Conservation (phyloP, 2,329 filamentous ascomycete genomes). For the Rasamsonia emersonii region DNA sequence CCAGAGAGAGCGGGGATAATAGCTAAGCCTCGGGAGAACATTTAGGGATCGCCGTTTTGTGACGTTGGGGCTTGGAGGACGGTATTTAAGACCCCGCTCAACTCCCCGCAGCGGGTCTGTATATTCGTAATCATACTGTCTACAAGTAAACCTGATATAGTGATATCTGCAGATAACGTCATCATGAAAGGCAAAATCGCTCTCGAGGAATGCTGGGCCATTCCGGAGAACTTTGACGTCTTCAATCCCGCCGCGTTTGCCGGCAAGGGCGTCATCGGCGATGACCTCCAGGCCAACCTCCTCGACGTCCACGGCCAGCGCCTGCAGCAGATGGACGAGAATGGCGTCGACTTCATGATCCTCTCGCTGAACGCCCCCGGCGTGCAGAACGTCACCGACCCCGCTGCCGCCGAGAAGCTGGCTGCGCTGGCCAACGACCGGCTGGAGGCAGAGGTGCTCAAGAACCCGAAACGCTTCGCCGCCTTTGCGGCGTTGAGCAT, state of each 20-base stretch:
- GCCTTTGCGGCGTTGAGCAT: constrained; percentile 12
- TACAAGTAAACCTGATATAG: too few relatives aligned
- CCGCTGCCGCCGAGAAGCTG: constrained; percentile 15
- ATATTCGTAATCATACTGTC: too few relatives aligned
- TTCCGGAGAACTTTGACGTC: constrained; percentile 9
- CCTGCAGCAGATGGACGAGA: constrained; percentile 12
- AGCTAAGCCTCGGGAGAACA: too few relatives aligned
- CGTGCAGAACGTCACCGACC: constrained; percentile 18
- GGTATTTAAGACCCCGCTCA: too few relatives aligned
- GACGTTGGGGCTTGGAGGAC: too few relatives aligned
- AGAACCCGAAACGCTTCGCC: constrained; percentile 8
- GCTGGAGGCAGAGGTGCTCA: constrained; percentile 14
- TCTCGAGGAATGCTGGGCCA: constrained; percentile 8
- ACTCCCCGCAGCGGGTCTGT: too few relatives aligned
- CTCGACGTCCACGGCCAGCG: constrained; percentile 6
- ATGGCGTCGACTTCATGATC: constrained; percentile 20
- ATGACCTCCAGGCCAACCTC: constrained; percentile 1
- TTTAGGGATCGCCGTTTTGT: too few relatives aligned
- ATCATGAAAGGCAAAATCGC: constrained; percentile 9
- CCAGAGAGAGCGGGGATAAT: too few relatives aligned
- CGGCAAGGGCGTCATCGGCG: constrained; percentile 9
- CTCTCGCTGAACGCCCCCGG: constrained; percentile 20
- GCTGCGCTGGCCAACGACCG: constrained; percentile 21
- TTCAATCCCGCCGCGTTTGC: constrained; percentile 14
- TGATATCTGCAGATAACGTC: too few relatives aligned